Evolutionary conservation across 371 early-diverging fungal species (phyloP).

Genomic region (Mucor ambiguus): DNA sequence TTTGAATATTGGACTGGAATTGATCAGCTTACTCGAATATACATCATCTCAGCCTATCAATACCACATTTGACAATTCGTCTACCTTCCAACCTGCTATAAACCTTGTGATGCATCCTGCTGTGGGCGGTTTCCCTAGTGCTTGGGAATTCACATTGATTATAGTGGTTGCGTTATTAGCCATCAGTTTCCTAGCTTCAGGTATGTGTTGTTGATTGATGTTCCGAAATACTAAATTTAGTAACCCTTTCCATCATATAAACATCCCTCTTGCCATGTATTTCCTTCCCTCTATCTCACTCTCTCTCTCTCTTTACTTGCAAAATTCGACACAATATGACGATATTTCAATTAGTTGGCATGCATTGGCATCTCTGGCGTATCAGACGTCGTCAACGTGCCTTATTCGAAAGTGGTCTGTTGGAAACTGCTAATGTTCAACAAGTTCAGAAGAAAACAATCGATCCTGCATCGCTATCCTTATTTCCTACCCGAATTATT

Average conservation of each 20-base stretch:
- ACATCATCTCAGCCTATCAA: constrained; percentile 15
- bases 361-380: constrained; percentile 59
- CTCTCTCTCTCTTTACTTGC: constrained; percentile 5
- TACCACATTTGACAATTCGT: constrained; percentile 9
- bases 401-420: constrained; percentile 39
- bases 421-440: constrained; percentile 10
- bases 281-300: not conserved
- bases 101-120: constrained; percentile 43
- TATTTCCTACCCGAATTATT: constrained; percentile 47
- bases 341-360: constrained; percentile 37
- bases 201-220: constrained; percentile 34
- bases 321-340: not conserved
- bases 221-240: constrained; percentile 13
- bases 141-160: constrained; percentile 63
- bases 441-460: constrained; percentile 29
- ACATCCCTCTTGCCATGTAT: not conserved
- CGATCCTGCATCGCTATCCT: constrained; percentile 29
- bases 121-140: constrained; percentile 45
- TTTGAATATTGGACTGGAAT: constrained; percentile 33
- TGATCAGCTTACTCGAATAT: constrained; percentile 30
- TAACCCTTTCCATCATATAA: constrained; percentile 6
- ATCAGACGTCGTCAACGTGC: constrained; percentile 44
- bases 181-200: constrained; percentile 53
- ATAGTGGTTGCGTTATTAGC: constrained; percentile 59
- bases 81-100: constrained; percentile 30